These are phyloP conservation scores for Endocarpon pusillum DNA, from an alignment of 495 filamentous ascomycete genomes.

Conservation along the genomic window DNA sequence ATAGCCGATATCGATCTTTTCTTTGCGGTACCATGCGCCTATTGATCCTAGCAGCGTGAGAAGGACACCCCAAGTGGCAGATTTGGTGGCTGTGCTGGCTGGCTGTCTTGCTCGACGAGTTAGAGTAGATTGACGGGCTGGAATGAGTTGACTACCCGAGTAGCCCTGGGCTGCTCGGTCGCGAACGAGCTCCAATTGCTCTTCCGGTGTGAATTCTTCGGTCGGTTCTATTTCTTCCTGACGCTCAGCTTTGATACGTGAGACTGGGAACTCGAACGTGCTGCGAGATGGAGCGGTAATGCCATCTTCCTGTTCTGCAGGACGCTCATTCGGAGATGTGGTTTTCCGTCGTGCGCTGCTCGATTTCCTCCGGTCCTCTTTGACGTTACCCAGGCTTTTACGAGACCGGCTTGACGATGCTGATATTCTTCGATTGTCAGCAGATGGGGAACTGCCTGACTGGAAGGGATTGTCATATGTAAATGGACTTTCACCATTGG, in stretches of 20 bases:
- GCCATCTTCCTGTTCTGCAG: slow-evolving; percentile 24
- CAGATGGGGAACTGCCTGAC: slow-evolving; percentile 49
- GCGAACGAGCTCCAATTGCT: slow-evolving; percentile 55
- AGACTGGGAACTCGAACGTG: slow-evolving; percentile 31
- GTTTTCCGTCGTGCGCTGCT: slow-evolving; percentile 9
- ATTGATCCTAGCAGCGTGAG: slow-evolving; percentile 52
- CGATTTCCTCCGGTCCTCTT: slow-evolving; percentile 22
- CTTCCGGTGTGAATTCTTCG: slow-evolving; percentile 90
- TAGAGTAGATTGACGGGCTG: slow-evolving; percentile 1
- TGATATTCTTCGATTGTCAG: slow-evolving; percentile 20
- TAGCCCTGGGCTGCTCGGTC: slow-evolving; percentile 34
- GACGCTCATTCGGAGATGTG: slow-evolving; percentile 7
- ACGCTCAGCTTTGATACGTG: slow-evolving; percentile 19
- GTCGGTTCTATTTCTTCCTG: slow-evolving; percentile 37
- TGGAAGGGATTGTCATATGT: slow-evolving; percentile 89
- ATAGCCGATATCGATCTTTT: slow-evolving; percentile 88
- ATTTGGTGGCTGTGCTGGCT: slow-evolving; percentile 20
- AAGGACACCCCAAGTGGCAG: slow-evolving; percentile 48
- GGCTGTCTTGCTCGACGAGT: slow-evolving; percentile 16
- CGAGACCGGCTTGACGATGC: slow-evolving; percentile 21
- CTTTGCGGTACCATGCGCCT: slow-evolving; percentile 71
- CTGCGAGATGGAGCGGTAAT: slow-evolving; percentile 21
- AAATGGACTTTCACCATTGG: slow-evolving; percentile 43
- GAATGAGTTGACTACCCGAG: neutral
- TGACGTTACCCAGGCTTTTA: slow-evolving; percentile 15